Evolutionary conservation across 148 eudicot genomes (phyloP), one percentile per base, ranked within the genome.

Genomic region (Beta vulgaris): DNA sequence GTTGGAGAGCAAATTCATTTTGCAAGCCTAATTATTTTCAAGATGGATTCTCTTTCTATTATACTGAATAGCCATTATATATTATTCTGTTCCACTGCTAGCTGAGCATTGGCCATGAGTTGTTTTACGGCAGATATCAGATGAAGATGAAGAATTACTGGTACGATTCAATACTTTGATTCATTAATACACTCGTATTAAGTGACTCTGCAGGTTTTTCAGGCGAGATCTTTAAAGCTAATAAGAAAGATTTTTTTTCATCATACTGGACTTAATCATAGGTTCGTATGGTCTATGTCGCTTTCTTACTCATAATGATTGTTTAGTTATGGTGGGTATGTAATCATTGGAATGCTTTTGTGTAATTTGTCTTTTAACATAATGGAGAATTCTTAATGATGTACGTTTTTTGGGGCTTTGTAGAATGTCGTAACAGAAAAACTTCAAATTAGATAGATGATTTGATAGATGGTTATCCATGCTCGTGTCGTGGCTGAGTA

Each of bases 51-150:
- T 40, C n/a, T 57, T 76, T 18, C 39, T n/a, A 37, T 49, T 44
- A 19, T 39, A 48, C 26, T 46, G 46, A 14, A 23, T 67, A 14
- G 53, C 53, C 25, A 2, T 40, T 63, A 23, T 57, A 1, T 35
- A 13, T 5, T 62, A 23, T 25, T 1, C 25, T 44, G 58, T 69
- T 67, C 55, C 39, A 44, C 67, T 36, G 36, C 78, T 75, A 53
- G 72, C 78, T 75, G 64, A 75, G 39, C 61, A 67, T 67, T 54
- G 64, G 72, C 72, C 60, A 53, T 67, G 39, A 74, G 82, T 73
- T 74, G 60, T 49, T 74, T 58, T 23, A 60, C 39, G 78, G 74
- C 78, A 79, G 82, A 68, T 74, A 37, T 28, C 37, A 67, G 70
- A 69, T 29, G 34, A 48, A 42, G 61, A 29, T 53, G 58, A 19